Evolutionary conservation across 495 filamentous ascomycete species (phyloP).

Genomic region (Hyaloscypha hepaticicola): DNA sequence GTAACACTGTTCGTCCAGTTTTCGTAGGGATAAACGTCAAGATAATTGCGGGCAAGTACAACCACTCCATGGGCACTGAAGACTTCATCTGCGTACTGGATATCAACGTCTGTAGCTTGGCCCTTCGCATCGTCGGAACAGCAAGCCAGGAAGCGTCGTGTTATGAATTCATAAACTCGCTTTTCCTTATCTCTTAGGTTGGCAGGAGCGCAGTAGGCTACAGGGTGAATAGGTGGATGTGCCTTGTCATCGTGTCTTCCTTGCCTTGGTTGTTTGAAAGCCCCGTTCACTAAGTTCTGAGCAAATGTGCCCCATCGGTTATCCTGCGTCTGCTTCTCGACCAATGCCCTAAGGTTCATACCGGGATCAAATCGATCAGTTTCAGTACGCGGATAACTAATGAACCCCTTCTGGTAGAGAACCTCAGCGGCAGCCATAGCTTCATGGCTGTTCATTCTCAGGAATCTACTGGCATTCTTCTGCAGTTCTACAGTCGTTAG

Average conservation of each 20-base stretch:
- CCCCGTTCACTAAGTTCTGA: conserved; percentile 71
- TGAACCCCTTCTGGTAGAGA: conserved; percentile 93
- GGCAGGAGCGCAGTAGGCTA: conserved; percentile 68
- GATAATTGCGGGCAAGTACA: conserved; percentile 87
- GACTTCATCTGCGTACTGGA: conserved; percentile 77
- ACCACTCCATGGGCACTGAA: conserved; percentile 80
- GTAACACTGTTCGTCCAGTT: conserved; percentile 88
- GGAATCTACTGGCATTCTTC: conserved; percentile 85
- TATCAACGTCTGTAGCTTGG: conserved; percentile 76
- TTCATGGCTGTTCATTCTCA: conserved; percentile 78
- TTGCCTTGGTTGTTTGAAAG: conserved; percentile 75
- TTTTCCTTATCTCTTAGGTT: conserved; percentile 62
- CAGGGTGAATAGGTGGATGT: conserved; percentile 94
- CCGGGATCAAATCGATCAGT: conserved; percentile 93
- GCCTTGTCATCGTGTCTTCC: conserved; percentile 92
- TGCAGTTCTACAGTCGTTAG: conserved; percentile 98
- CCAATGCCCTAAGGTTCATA: conserved; percentile 77
- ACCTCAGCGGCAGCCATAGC: conserved; percentile 88
- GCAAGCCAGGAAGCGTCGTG: conserved; percentile 92
- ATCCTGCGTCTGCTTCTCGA: conserved; percentile 81
- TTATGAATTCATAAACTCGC: conserved; percentile 88
- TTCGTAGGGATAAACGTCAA: conserved; percentile 95
- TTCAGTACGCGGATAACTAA: conserved; percentile 95
- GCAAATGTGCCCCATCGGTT: conserved; percentile 80
- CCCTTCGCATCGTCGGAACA: conserved; percentile 94